Conservation (phyloP, 2,329 filamentous ascomycete genomes). For the Fusarium sambucinum region DNA sequence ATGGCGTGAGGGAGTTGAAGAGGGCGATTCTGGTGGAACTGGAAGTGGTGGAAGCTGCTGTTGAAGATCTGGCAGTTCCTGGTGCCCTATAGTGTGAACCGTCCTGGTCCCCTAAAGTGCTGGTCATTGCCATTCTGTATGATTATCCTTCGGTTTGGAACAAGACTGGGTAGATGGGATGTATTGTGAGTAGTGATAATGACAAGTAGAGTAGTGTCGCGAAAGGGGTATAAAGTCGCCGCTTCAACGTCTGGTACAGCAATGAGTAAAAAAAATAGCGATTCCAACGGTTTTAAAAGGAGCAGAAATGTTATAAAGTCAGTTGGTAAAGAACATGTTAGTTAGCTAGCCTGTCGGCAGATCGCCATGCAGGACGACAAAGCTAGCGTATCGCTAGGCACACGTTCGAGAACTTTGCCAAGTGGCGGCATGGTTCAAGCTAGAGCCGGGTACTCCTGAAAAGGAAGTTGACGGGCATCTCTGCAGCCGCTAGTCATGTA, state of each 20-base stretch:
- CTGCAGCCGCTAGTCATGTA: constrained; percentile 32
- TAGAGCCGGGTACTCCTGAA: constrained; percentile 32
- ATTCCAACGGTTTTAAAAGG: constrained; percentile 8
- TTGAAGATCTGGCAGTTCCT: constrained; percentile 31
- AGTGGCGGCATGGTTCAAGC: constrained; percentile 33
- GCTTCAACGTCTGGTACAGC: constrained; percentile 6
- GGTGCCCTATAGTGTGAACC: constrained; percentile 22
- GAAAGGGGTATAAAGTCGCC: constrained; percentile 10
- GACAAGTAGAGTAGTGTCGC: constrained; percentile 5
- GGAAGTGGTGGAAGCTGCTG: constrained; percentile 31
- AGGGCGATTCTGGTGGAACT: constrained; percentile 35
- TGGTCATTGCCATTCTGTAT: constrained; percentile 21
- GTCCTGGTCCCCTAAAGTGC: constrained; percentile 21
- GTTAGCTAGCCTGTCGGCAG: constrained; percentile 26
- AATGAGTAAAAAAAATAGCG: neutral
- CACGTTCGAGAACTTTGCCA: constrained; percentile 27
- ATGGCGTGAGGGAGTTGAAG: constrained; percentile 34
- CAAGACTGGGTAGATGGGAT: neutral
- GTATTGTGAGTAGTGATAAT: neutral
- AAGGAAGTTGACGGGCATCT: constrained; percentile 34
- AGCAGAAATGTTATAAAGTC: constrained; percentile 20
- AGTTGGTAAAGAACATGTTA: constrained; percentile 14
- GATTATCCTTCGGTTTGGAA: constrained; percentile 2
- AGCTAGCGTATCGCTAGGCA: constrained; percentile 13
- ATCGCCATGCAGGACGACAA: constrained; percentile 28